These are phyloP conservation scores for Chaetomium tenue DNA, from an alignment of 495 filamentous ascomycete genomes.

Conservation along the genomic window DNA sequence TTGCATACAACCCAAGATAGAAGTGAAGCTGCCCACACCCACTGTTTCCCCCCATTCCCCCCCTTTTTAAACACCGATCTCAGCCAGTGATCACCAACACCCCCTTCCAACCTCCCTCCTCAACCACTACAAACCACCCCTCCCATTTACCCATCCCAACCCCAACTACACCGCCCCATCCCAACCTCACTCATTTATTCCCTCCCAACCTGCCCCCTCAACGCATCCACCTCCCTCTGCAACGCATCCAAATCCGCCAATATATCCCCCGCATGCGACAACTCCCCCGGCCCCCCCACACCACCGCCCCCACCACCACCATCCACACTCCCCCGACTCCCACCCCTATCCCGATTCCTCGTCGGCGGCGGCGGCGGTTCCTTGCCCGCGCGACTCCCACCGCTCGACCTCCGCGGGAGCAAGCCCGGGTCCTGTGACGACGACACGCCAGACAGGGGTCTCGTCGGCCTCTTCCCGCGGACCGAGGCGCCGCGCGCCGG, in stretches of 20 bases:
- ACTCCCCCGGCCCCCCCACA: background rate
- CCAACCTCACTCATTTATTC: too few species aligned
- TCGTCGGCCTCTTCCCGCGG: constrained; percentile 37
- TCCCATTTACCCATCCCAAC: background rate
- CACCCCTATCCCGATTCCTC: constrained; percentile 50
- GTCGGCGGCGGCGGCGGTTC: constrained; percentile 60
- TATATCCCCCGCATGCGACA: constrained; percentile 48
- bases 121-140: too few species aligned
- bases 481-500: constrained; percentile 43
- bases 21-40: too few species aligned
- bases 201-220: constrained; percentile 57
- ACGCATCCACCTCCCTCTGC: constrained; percentile 69
- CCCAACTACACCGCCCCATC: background rate
- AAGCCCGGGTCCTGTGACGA: background rate
- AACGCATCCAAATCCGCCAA: constrained; percentile 65
- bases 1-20: too few species aligned
- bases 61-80: too few species aligned
- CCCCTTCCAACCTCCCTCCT: background rate
- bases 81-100: too few species aligned
- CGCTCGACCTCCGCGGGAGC: background rate
- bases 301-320: constrained; percentile 10
- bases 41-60: too few species aligned
- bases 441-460: background rate
- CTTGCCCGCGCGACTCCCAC: background rate
- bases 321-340: constrained; percentile 49